A percentile compares a stretch with the other conserved stretches of the same genome.
Evolutionary conservation across 2,329 filamentous ascomycete genomes (phyloP).

Genomic region (Eutypella sp.): DNA sequence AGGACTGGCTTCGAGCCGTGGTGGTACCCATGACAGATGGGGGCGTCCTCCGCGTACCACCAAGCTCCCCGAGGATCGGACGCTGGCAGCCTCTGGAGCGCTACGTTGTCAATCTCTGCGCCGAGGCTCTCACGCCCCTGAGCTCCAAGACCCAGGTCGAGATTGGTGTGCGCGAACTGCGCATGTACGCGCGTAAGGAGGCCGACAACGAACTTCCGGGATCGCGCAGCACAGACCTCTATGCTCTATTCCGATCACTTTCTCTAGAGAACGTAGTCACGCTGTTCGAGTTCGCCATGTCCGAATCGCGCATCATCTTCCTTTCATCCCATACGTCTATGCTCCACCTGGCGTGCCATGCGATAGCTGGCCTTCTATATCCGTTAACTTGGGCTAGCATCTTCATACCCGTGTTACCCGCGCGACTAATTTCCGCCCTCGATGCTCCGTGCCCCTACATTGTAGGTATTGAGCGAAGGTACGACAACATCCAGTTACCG

Average conservation of each 20-base stretch:
- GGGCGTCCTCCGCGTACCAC: constrained; percentile 72
- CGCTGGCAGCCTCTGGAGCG: constrained; percentile 95
- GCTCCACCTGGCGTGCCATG: constrained; percentile 87
- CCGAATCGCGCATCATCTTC: constrained; percentile 93
- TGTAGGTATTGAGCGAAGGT: constrained; percentile 88
- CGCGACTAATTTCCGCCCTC: constrained; percentile 79
- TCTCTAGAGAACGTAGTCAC: constrained; percentile 90
- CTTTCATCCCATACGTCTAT: constrained; percentile 94
- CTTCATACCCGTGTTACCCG: constrained; percentile 86
- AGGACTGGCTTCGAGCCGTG: constrained; percentile 93
- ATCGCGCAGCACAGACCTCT: constrained; percentile 85
- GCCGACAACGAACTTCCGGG: constrained; percentile 89
- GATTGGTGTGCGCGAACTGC: constrained; percentile 80
- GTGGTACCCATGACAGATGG: constrained; percentile 96
- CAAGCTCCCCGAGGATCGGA: constrained; percentile 84
- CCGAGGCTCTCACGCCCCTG: constrained; percentile 86
- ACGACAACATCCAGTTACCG: constrained; percentile 79
- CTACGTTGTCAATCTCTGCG: constrained; percentile 95
- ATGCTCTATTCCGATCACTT: constrained; percentile 83
- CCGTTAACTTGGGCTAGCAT: constrained; percentile 91
- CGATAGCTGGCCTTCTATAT: constrained; percentile 80
- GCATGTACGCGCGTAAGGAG: constrained; percentile 88
- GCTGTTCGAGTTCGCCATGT: constrained; percentile 86
- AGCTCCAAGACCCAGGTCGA: constrained; percentile 96
- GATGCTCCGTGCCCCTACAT: constrained; percentile 97